Conservation (phyloP, 805 yeast species). For the Spathaspora arborariae region DNA sequence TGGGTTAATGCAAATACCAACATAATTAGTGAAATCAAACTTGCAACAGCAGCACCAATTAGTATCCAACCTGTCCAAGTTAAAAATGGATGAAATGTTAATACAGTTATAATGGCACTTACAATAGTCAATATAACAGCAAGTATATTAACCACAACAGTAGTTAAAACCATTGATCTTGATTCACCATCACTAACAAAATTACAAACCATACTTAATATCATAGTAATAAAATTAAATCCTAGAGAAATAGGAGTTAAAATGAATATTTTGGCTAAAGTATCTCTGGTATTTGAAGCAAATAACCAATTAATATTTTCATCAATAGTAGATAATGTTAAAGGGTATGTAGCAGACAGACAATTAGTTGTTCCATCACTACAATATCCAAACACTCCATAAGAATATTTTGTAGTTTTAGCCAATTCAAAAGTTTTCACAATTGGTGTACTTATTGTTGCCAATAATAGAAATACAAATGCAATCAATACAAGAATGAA, state of each 20-base stretch:
- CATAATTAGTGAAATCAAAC: constrained; percentile 49
- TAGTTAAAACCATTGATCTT: constrained; percentile 27
- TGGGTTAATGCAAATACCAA: constrained; percentile 34
- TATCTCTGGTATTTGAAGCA: constrained; percentile 41
- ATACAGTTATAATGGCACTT: constrained; percentile 49
- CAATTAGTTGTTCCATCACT: constrained; percentile 34
- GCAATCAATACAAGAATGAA: constrained; percentile 45
- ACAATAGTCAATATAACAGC: constrained; percentile 54
- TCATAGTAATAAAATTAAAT: constrained; percentile 41
- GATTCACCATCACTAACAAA: constrained; percentile 12
- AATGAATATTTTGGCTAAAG: constrained; percentile 52
- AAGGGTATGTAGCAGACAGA: constrained; percentile 43
- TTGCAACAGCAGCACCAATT: constrained; percentile 61
- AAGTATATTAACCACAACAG: constrained; percentile 43
- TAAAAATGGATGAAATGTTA: constrained; percentile 62
- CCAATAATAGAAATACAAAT: constrained; percentile 59
- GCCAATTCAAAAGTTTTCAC: constrained; percentile 47
- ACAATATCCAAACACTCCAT: constrained; percentile 72
- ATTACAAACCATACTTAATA: constrained; percentile 22
- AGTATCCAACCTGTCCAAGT: constrained; percentile 73
- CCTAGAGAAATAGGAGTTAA: constrained; percentile 68
- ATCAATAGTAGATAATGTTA: constrained; percentile 30
- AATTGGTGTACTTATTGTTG: constrained; percentile 62
- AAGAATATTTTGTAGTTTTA: constrained; percentile 40
- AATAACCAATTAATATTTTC: constrained; percentile 46